These are phyloP conservation scores for Chaetomium sp. DNA, from an alignment of 2,329 filamentous ascomycete species.

Conservation along the genomic window DNA sequence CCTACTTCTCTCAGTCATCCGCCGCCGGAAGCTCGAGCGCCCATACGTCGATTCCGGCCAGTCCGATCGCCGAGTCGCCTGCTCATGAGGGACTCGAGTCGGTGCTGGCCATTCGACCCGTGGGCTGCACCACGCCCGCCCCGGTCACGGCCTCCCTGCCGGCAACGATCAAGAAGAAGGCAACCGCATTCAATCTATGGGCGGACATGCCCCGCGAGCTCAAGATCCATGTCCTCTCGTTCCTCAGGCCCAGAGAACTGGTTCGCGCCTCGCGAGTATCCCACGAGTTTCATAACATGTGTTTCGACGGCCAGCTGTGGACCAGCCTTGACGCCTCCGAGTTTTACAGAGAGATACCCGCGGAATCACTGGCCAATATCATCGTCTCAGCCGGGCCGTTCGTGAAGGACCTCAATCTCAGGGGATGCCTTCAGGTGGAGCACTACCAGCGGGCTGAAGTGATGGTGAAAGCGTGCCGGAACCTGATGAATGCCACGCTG, in stretches of 20 bases:
- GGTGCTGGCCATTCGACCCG: slow-evolving; percentile 57
- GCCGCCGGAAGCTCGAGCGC: slow-evolving; percentile 40
- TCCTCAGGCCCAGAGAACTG: slow-evolving; percentile 77
- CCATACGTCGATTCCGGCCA: slow-evolving; percentile 45
- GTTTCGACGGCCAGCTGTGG: slow-evolving; percentile 96
- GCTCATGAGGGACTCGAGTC: slow-evolving; percentile 47
- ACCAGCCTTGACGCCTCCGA: slow-evolving; percentile 78
- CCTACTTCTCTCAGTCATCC: slow-evolving; percentile 39
- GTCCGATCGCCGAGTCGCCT: slow-evolving; percentile 46
- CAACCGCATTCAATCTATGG: slow-evolving; percentile 69
- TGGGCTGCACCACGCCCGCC: slow-evolving; percentile 51
- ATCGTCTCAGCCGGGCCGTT: slow-evolving; percentile 86
- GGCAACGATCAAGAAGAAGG: slow-evolving; percentile 57
- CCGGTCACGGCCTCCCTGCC: slow-evolving; percentile 63
- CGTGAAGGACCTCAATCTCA: slow-evolving; percentile 83
- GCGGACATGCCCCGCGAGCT: slow-evolving; percentile 79
- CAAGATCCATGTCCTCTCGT: slow-evolving; percentile 74
- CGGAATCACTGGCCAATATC: slow-evolving; percentile 79
- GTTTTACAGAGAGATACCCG: slow-evolving; percentile 86
- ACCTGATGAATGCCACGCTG: slow-evolving; percentile 83
- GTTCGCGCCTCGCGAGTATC: slow-evolving; percentile 76
- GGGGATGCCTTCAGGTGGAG: slow-evolving; percentile 86
- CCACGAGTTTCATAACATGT: slow-evolving; percentile 76
- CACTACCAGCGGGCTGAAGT: slow-evolving; percentile 77
- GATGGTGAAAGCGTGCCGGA: slow-evolving; percentile 81